Conservation (phyloP, 2,329 filamentous ascomycete species). For the Diaporthe longicolla region DNA sequence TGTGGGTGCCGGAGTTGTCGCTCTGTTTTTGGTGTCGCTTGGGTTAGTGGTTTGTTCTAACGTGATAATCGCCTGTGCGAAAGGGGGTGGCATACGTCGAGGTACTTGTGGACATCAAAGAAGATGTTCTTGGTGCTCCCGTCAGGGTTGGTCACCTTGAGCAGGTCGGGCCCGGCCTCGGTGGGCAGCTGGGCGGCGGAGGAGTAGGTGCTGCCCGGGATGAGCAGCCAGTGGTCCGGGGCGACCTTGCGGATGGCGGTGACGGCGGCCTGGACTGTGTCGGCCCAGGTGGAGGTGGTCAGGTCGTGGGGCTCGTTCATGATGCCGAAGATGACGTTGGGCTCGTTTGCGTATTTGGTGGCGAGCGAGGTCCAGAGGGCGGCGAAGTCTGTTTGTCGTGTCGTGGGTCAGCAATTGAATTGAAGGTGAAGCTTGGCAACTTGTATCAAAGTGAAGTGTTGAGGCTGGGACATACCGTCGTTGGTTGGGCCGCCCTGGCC, state of each 20-base stretch:
- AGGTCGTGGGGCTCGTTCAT: constrained; percentile 78
- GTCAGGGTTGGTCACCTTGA: constrained; percentile 69
- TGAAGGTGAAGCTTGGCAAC: too few species aligned
- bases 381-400: constrained; percentile 63
- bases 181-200: constrained; percentile 64
- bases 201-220: constrained; percentile 73
- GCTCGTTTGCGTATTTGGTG: constrained; percentile 65
- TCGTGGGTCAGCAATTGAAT: neutral
- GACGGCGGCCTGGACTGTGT: constrained; percentile 72
- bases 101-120: constrained; percentile 72
- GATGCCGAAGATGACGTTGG: constrained; percentile 71
- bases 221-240: constrained; percentile 70
- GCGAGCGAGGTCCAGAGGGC: constrained; percentile 70
- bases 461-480: constrained; percentile 47
- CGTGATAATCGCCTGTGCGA: too few species aligned
- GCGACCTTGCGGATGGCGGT: constrained; percentile 76
- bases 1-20: constrained; percentile 68
- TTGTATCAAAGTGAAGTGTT: too few species aligned
- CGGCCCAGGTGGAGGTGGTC: constrained; percentile 67
- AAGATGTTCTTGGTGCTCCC: constrained; percentile 68
- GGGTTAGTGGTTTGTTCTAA: too few species aligned
- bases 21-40: neutral
- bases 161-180: constrained; percentile 65
- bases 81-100: constrained; percentile 51
- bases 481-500: constrained; percentile 70